Conservation (phyloP, 257 asterid genomes). For the Petrea volubilis region DNA sequence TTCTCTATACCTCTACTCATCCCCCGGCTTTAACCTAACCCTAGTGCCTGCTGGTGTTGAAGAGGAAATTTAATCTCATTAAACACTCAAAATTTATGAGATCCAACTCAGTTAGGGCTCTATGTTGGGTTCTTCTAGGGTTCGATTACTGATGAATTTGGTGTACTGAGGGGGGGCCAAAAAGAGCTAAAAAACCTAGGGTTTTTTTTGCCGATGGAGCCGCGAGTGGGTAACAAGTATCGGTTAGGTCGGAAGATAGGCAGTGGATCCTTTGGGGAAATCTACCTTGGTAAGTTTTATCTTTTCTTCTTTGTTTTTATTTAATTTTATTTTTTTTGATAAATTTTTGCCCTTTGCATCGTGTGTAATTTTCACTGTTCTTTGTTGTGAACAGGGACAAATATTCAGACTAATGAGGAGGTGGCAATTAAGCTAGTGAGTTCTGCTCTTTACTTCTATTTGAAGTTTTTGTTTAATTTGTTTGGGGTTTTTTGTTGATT, state of each 20-base stretch:
- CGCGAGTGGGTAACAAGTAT: constrained; percentile 65
- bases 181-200: constrained; percentile 21
- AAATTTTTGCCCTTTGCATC: not conserved
- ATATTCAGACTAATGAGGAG: constrained; percentile 80
- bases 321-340: not conserved
- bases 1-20: constrained; percentile 28
- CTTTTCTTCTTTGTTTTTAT: not conserved
- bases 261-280: constrained; percentile 77
- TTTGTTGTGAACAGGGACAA: constrained; percentile 49
- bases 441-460: constrained; percentile 19
- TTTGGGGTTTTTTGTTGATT: not conserved
- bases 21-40: constrained; percentile 33
- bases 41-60: constrained; percentile 30
- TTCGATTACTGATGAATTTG: constrained; percentile 33
- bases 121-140: constrained; percentile 22
- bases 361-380: constrained; percentile 17
- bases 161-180: constrained; percentile 15
- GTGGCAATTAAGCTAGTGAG: constrained; percentile 89
- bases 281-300: constrained; percentile 47
- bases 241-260: constrained; percentile 75
- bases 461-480: not conserved
- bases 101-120: constrained; percentile 23
- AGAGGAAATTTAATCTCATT: constrained; percentile 22
- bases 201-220: constrained; percentile 52
- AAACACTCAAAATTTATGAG: constrained; percentile 23